These are phyloP conservation scores for Suhomyces kunorum DNA, from an alignment of 1,139 yeast genomes.

Conservation along the genomic window DNA sequence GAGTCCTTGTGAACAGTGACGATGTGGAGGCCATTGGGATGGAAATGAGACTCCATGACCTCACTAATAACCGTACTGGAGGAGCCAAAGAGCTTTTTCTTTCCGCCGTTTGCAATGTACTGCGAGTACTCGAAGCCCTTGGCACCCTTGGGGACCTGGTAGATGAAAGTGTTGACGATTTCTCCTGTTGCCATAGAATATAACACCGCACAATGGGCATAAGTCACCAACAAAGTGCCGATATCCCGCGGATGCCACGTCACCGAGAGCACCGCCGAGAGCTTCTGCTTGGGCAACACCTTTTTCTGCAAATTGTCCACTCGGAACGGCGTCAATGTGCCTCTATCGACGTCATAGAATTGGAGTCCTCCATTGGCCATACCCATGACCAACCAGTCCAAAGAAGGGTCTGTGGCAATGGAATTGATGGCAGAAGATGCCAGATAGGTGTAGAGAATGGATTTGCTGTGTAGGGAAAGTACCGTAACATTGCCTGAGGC, in stretches of 20 bases:
- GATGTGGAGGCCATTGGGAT: conserved; percentile 89
- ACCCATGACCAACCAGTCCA: conserved; percentile 87
- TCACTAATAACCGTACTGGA: conserved; percentile 50
- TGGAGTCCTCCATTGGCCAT: conserved; percentile 70
- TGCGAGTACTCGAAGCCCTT: conserved; percentile 38
- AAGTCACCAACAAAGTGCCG: conserved; percentile 73
- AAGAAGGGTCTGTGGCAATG: conserved; percentile 75
- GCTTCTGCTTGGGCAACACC: conserved; percentile 47
- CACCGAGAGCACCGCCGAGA: conserved; percentile 64
- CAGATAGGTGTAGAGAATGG: conserved; percentile 53
- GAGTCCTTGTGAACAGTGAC: conserved; percentile 81
- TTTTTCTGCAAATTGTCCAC: conserved; percentile 72
- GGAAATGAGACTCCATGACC: conserved; percentile 69
- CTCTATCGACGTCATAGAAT: conserved; percentile 85
- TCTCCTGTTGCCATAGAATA: conserved; percentile 67
- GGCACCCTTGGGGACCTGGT: conserved; percentile 45
- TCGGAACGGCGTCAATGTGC: conserved; percentile 61
- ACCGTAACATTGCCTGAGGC: conserved; percentile 55
- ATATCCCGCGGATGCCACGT: conserved; percentile 90
- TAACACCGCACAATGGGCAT: conserved; percentile 65
- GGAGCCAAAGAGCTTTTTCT: conserved; percentile 45
- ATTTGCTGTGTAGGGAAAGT: conserved; percentile 66
- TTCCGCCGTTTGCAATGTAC: conserved; percentile 42
- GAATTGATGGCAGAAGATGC: conserved; percentile 69
- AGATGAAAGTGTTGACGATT: conserved; percentile 56